phyloP scores from a whole-genome alignment of 2,329 filamentous ascomycete species.

The Aspergillus sp. region DNA sequence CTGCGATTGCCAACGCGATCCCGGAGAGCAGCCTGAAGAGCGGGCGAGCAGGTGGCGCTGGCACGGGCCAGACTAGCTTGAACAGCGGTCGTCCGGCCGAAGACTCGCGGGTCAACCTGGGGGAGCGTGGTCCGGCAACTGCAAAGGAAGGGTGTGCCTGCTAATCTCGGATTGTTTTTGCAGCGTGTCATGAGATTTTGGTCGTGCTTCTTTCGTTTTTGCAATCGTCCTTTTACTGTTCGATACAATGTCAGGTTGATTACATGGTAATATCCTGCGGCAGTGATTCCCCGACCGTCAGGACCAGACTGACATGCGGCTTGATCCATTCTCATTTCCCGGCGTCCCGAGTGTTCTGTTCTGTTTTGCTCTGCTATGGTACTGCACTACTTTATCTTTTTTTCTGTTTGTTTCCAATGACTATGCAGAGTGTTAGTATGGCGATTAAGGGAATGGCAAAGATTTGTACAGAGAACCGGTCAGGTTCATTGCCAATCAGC shows the following conservation, averaged over 20 bases:
- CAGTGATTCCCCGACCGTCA: neutral
- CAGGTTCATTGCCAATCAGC: neutral
- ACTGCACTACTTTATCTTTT: neutral
- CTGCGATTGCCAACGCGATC: slow-evolving; percentile 96
- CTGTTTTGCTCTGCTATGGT: neutral
- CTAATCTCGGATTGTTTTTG: slow-evolving; percentile 45
- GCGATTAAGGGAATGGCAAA: neutral
- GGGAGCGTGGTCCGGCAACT: slow-evolving; percentile 69
- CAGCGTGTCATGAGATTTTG: neutral
- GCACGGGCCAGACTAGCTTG: slow-evolving; percentile 59
- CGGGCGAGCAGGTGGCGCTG: slow-evolving; percentile 68
- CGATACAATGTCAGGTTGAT: slow-evolving; percentile 15
- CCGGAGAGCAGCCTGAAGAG: slow-evolving; percentile 96
- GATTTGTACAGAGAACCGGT: neutral
- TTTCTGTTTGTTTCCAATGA: slow-evolving; percentile 14
- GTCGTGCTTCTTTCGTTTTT: slow-evolving; percentile 4
- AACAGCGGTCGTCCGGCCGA: slow-evolving; percentile 52
- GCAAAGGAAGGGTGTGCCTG: slow-evolving; percentile 92
- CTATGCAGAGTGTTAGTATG: neutral
- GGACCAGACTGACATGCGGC: slow-evolving; percentile 2
- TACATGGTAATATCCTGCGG: slow-evolving; percentile 13
- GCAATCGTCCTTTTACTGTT: slow-evolving; percentile 8
- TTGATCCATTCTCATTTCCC: slow-evolving; percentile 11
- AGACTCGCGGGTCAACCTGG: slow-evolving; percentile 76
- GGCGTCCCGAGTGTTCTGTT: slow-evolving; percentile 9